Evolutionary conservation across 2,329 filamentous ascomycete genomes (phyloP), one percentile per base, ranked within the genome.

Genomic region (Esteya vermicola): DNA sequence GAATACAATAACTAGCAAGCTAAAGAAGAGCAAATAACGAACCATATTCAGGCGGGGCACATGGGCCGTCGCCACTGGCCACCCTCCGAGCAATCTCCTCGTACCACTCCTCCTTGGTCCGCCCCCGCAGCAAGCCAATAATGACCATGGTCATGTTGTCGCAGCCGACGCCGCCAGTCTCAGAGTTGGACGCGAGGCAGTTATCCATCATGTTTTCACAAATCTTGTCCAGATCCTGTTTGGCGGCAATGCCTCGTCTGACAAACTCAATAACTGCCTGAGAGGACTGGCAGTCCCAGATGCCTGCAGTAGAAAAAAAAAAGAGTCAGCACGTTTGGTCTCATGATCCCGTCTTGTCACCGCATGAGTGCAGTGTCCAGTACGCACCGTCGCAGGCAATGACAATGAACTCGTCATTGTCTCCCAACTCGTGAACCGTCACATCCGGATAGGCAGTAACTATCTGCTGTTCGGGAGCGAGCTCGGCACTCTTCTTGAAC

Each of bases 131-230:
- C 57, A 98, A 77, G 50, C 81, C 91, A 55, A 98, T 67, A 49
- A 98, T 73, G 52, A 81, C 68, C 82, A 98, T 96, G 51, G 91
- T 98, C 91, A 98, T 98, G 70, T 98, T 98, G 68, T 98, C 91
- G 61, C 91, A 98, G 46, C 91, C 91, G 46, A 98, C 89, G 47
- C 91, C 91, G 41, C 91, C 91, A 25, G 89, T 95, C 64, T 98
- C 91, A 50, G 88, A 94, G 72, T 93, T 96, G 45, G 88, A 93
- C 31, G 91, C 88, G 49, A 98, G 71, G 58, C 91, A 98, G 67
- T 96, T 98, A 68, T 98, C 89, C 91, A 98, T 98, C 85, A 98
- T 94, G 67, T 98, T 98, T 65, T 98, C 91, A 61, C 89, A 96
- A 54, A 98, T 96, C 58, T 84, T 83, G 41, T 88, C 78, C 38